Base-by-base conservation (phyloP, 805 yeast genomes). In the Metschnikowia dekortorum region DNA sequence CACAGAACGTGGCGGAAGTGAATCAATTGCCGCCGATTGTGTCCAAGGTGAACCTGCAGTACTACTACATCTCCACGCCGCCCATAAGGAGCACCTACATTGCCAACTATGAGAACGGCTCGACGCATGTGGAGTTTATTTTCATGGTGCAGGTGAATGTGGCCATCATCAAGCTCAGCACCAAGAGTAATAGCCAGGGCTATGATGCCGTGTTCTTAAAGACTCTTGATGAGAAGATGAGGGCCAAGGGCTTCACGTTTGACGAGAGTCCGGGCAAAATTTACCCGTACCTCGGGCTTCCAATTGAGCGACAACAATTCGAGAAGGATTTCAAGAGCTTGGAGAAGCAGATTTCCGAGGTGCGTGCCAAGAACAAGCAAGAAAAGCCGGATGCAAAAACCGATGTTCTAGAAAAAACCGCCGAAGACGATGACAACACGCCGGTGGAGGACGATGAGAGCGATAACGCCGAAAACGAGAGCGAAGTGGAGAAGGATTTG, bases 1-100 rank as follows among this genome's bases (percentile, higher is more conserved):
- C 68, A 10, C 56, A 70, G n/a, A 73, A 72, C 53, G 55, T 68
- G 6, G 42, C 50, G 37, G 67, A 64, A 29, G 53, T 52, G 18
- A 58, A 57, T 46, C 49, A 51, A 52, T 46, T 55, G 22, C 40
- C 47, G 46, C 61, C 61, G 11, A 49, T 56, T 26, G 49, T 57
- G 34, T 53, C 56, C 36, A 52, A 52, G 50, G 54, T 56, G 44
- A 54, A 56, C 53, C 59, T 51, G 47, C 58, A 57, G 47, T 56
- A 50, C 49, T 54, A 57, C 48, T 57, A 56, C 55, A 46, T 53
- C 34, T 52, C 53, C 50, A 56, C 61, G 26, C 55, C 56, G 14
- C 61, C 61, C 3, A 46, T 57, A 45, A 30, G 53, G 11, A 44
- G 49, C 40, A 50, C 46, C 42, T 54, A 57, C 43, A 39, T 46